Evolutionary conservation across 2,329 filamentous ascomycete species (phyloP), one percentile per base, ranked within the genome.

Genomic region (Cyphellophora europaea): DNA sequence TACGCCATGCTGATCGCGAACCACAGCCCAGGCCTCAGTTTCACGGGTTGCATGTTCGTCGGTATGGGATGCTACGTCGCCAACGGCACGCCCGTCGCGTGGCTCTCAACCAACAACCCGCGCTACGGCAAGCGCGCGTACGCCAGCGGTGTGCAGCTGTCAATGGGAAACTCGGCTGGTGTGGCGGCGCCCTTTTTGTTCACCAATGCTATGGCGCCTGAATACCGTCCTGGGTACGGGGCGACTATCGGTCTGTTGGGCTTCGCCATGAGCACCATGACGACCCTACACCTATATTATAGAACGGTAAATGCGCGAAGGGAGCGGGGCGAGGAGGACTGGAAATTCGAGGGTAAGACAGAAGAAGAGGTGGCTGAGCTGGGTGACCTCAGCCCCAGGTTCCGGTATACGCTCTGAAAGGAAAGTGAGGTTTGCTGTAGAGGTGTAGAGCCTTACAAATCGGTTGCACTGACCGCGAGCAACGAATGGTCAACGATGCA

Each of bases 51-150:
- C 41, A 80, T 86, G 53, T 60, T 88, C 8, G 72, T 86, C 0
- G 81, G 82, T 0, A 67, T 76, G 38, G 82, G 82, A 0, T 53
- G 88, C 3, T 88, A 87, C 44, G 65, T 72, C 11, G 59, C 59
- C 4, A 66, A 72, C n/a, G 69, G 69, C 1, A 47, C 74, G 11
- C 67, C 69, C 4, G 55, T 74, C 5, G 69, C 70, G 3, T 74
- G 71, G 71, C 43, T 61, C 10, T 57, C 81, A 1, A 78, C 72
- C 6, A 86, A 85, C 39, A 69, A 71, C 11, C 82, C 82, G 1
- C 66, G 82, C 6, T 87, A 85, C 44, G 81, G 80, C 6, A 87
- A 87, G 55, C 66, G 82, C 17, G 80, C 80, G 0, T 80, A 78
- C 0, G 79, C 77, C 0, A 82, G 74, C 1, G 81, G 78, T 0